phyloP scores from a whole-genome alignment of 495 filamentous ascomycete genomes.

The Aspergillus asperescens region DNA sequence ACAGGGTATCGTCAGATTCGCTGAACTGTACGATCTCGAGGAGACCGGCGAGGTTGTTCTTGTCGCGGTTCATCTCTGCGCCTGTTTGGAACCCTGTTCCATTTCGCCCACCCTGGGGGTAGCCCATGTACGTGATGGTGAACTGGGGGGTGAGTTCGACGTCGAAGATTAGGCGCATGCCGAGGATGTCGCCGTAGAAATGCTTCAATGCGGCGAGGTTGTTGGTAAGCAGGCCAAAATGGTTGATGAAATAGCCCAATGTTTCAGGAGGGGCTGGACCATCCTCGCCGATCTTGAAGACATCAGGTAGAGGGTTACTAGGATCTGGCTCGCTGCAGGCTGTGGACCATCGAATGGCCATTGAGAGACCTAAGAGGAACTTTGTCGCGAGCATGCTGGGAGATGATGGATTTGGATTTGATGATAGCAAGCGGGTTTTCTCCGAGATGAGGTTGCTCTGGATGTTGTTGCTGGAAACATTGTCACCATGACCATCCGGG shows the following conservation, averaged over 20 bases:
- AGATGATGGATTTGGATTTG: not conserved
- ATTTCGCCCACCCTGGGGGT: slow-evolving; percentile 4
- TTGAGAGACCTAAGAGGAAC: not conserved
- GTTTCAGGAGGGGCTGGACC: slow-evolving; percentile 6
- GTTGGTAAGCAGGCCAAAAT: slow-evolving; percentile 6
- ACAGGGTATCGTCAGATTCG: slow-evolving; percentile 2
- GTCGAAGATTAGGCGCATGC: slow-evolving; percentile 9
- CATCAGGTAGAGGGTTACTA: not conserved
- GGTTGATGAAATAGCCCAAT: slow-evolving; percentile 7
- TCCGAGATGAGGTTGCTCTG: not conserved
- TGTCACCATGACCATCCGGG: not conserved
- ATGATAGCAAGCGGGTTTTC: not conserved
- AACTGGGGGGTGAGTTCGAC: slow-evolving; percentile 1
- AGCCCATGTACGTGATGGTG: slow-evolving; percentile 7
- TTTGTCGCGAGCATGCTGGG: slow-evolving; percentile 2
- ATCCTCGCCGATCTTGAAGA: slow-evolving; percentile 6
- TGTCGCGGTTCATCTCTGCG: slow-evolving; percentile 1
- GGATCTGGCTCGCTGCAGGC: not conserved
- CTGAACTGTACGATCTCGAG: slow-evolving; percentile 7
- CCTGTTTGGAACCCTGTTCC: slow-evolving; percentile 6
- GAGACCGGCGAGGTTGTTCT: slow-evolving; percentile 10
- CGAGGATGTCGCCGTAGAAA: slow-evolving; percentile 7
- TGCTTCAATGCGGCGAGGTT: slow-evolving; percentile 1
- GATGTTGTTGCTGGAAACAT: not conserved
- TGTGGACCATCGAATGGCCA: not conserved